Evolutionary conservation across 352 stramenopile genomes (phyloP).

Genomic region (Thalassiosira exigua): DNA sequence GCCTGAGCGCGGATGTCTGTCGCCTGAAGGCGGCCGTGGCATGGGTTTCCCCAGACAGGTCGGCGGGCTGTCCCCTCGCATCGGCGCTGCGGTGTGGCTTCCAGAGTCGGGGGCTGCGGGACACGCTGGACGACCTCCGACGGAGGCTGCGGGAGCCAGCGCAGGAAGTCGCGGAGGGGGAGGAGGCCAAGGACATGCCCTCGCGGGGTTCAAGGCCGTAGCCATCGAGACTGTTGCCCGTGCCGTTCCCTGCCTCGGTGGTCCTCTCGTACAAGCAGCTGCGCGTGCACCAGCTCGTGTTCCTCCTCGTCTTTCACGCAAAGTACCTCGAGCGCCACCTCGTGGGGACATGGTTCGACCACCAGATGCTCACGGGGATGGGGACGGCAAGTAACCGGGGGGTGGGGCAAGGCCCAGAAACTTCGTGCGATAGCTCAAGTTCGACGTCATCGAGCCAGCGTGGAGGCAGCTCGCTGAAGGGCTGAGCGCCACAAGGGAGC

Average conservation of each 20-base stretch:
- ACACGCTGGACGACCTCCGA: constrained; percentile 62
- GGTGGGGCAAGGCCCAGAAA: too few relatives aligned
- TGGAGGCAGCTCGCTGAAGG: constrained; percentile 91
- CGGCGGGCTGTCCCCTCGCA: constrained; percentile 30
- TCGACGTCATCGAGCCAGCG: constrained; percentile 94
- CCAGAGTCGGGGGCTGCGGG: constrained; percentile 56
- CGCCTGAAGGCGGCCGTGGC: constrained; percentile 86
- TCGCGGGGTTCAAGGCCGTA: constrained; percentile 94
- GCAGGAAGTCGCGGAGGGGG: constrained; percentile 27
- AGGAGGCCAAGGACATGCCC: constrained; percentile 55
- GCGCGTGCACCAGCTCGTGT: constrained; percentile 99
- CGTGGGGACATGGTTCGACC: constrained; percentile 94
- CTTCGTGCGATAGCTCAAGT: constrained; percentile 98
- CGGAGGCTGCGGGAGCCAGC: constrained; percentile 24
- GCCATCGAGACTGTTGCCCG: constrained; percentile 92
- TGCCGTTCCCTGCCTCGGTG: constrained; percentile 97
- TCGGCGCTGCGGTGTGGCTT: constrained; percentile 65
- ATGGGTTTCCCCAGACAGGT: constrained; percentile 26
- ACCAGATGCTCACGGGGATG: constrained; percentile 88
- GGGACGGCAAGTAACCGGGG: too few relatives aligned
- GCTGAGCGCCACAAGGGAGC: constrained; percentile 65
- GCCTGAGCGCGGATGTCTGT: too few relatives aligned
- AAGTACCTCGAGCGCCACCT: constrained; percentile 98
- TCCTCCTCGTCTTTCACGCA: constrained; percentile 98
- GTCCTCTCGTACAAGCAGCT: constrained; percentile 93